Evolutionary conservation across 306 rosid genomes (phyloP).

Genomic region (Rosa rugosa): DNA sequence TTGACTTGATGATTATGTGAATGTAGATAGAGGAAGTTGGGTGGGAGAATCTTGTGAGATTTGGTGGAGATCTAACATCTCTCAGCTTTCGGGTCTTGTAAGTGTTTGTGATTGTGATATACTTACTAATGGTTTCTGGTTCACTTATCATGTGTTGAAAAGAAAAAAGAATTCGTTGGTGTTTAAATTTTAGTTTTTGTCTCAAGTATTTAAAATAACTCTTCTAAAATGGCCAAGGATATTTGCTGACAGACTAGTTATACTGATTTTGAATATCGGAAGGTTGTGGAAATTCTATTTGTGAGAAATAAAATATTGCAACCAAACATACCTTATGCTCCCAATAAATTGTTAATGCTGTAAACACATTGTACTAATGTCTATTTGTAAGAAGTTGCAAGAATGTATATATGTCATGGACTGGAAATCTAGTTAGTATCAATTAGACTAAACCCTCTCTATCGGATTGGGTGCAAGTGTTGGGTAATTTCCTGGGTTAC

Average conservation of each 20-base stretch:
- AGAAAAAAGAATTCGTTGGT: background rate
- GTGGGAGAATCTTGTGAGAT: constrained; percentile 37
- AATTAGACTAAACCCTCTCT: background rate
- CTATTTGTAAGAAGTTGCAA: background rate
- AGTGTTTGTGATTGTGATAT: background rate
- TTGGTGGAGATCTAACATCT: constrained; percentile 33
- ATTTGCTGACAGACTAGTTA: constrained; percentile 2
- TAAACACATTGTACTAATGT: background rate
- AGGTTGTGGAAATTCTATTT: constrained; percentile 1
- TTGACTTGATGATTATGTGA: constrained; percentile 16
- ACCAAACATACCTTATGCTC: constrained; percentile 1
- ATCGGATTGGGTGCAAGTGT: background rate
- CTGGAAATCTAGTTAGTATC: background rate
- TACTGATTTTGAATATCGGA: background rate
- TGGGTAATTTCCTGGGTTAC: background rate
- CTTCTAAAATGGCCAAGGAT: background rate
- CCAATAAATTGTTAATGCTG: background rate
- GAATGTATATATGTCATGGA: background rate
- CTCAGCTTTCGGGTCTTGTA: constrained; percentile 36
- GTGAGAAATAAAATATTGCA: background rate
- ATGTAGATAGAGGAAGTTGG: constrained; percentile 47
- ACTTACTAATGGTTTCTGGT: background rate
- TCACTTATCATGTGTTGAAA: background rate
- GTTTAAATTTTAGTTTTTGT: background rate
- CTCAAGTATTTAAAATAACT: background rate